These are phyloP conservation scores for Lepidopterella palustris DNA, from an alignment of 495 filamentous ascomycete species.

Conservation along the genomic window DNA sequence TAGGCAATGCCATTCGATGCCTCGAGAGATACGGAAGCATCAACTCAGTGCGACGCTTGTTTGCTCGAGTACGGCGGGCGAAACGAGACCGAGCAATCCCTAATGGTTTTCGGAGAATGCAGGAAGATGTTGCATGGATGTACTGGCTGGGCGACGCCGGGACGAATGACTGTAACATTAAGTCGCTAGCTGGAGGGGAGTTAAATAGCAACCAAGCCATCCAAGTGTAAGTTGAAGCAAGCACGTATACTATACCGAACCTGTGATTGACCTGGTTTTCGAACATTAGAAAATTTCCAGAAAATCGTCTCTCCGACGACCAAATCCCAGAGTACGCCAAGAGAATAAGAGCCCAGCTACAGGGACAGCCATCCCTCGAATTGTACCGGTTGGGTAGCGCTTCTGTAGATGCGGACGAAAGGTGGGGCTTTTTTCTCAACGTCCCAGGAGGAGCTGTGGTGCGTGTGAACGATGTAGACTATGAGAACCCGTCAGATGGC, in stretches of 20 bases:
- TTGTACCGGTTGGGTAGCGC: background rate
- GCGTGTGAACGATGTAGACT: background rate
- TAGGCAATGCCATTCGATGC: background rate
- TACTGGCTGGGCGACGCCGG: background rate
- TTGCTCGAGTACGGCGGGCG: background rate
- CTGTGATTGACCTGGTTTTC: too few relatives aligned
- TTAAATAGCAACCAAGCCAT: too few relatives aligned
- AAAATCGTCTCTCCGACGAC: too few relatives aligned
- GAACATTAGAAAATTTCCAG: too few relatives aligned
- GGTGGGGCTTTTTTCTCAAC: background rate
- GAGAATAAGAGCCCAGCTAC: too few relatives aligned
- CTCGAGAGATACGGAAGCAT: background rate
- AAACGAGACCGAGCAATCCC: background rate
- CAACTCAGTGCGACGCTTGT: background rate
- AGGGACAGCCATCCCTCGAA: background rate
- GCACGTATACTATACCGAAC: too few relatives aligned
- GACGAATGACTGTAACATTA: too few relatives aligned
- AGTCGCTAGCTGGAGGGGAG: too few relatives aligned
- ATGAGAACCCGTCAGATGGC: background rate
- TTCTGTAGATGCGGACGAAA: background rate
- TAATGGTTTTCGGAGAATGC: background rate
- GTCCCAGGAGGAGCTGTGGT: background rate
- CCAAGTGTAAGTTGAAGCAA: too few relatives aligned
- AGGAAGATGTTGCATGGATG: background rate
- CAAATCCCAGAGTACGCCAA: too few relatives aligned